Evolutionary conservation across 768 basidiomycete genomes (phyloP), one percentile per base, ranked within the genome.

Genomic region (Amanita muscaria): DNA sequence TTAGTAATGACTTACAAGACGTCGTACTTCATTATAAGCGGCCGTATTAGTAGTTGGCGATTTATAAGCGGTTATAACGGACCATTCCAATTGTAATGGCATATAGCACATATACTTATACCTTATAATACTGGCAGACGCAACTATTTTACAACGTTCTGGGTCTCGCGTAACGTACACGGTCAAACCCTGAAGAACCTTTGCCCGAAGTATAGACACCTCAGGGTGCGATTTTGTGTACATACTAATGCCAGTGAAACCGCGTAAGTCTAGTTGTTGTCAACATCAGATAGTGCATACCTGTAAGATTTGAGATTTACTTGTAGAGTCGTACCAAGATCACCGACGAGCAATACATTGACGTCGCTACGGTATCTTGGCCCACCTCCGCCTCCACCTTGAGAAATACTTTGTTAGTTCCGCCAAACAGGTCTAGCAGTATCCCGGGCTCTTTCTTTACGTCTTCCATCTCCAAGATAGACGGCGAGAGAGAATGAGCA

Each of bases 371-470:
- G 77, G 60, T 96, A 99, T 59, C 94, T 73, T 4, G 96, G 94
- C 1, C 96, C 96, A 2, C 94, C 94, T 2, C 84, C 91, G 3
- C 94, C 94, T 8, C 94, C 93, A 42, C 96, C 96, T 44, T 80
- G 73, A 2, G 88, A 76, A 51, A 98, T 88, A 55, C 72, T 91
- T 99, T 99, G 63, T 97, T 98, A 27, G 96, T 97, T 0, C 96
- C 96, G 3, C 96, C 96, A 63, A 99, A 98, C 19, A 99, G 64
- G 62, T 98, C 93, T 25, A 99, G 67, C 47, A 98, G 60, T 42
- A 98, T 96, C 0, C 96, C n/a, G n/a, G n/a, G n/a, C n/a, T 12
- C 96, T 69, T 98, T 97, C 69, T 99, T 99, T 48, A 98, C 91
- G 58, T 99, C 96, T 19, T 98, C 93, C 88, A 98, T 85, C 61